These are phyloP conservation scores for Sungouiozyma intestinalis DNA, from an alignment of 805 yeast species.

Conservation along the genomic window DNA sequence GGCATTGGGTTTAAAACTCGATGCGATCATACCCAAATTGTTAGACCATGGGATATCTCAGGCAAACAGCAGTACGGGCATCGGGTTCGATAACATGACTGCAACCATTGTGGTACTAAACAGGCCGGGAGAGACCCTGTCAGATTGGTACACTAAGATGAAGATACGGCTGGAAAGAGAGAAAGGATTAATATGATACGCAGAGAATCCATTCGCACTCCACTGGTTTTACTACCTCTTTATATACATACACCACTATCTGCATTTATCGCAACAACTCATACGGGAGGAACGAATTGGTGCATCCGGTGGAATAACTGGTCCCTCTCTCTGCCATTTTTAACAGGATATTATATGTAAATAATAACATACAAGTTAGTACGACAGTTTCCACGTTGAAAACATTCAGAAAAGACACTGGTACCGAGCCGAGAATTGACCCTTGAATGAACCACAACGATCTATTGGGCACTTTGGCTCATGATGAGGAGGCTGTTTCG, in stretches of 20 bases:
- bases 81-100: constrained; percentile 80
- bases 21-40: constrained; percentile 47
- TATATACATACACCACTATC: not conserved
- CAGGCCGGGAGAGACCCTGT: constrained; percentile 33
- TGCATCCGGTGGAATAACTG: too few species aligned
- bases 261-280: too few species aligned
- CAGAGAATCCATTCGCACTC: too few species aligned
- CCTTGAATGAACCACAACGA: not conserved
- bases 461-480: not conserved
- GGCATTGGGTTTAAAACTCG: constrained; percentile 45
- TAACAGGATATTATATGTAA: too few species aligned
- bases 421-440: too few species aligned
- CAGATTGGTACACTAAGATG: constrained; percentile 50
- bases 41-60: constrained; percentile 57
- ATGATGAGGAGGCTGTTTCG: not conserved
- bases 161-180: constrained; percentile 33
- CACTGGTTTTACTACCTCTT: not conserved
- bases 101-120: constrained; percentile 58
- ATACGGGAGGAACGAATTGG: too few species aligned
- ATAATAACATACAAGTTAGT: too few species aligned
- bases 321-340: too few species aligned
- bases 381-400: too few species aligned
- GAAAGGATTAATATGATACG: constrained; percentile 13
- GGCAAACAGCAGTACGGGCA: constrained; percentile 66
- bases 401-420: too few species aligned